Base-by-base conservation (phyloP, 225 moss, liverwort and hornwort genomes). In the Physcomitrellopsis africana region DNA sequence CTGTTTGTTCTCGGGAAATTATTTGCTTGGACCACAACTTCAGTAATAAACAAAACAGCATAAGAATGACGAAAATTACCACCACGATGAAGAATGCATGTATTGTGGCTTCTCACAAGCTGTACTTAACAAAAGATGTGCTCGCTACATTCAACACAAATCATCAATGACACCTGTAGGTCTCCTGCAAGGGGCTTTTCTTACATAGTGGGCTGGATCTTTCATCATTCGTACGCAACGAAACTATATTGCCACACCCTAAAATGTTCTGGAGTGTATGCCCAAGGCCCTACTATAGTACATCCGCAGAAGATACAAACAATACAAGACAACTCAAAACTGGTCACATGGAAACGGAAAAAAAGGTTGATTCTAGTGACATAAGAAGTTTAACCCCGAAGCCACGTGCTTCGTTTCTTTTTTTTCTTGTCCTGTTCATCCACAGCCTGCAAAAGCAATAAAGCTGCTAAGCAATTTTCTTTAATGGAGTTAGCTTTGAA, bases 361-460 rank as follows among this genome's bases (percentile, higher is more conserved):
- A 70, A 37, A 70, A 66, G 54, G 41, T 20, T 22, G 23, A 54
- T 19, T 56, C 48, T 32, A 62, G 43, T 10, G 67, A 42, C 68
- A 29, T 7, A 37, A 37, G 32, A 45, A 68, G 51, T 56, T 73
- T 51, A 82, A 69, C 76, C 75, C 49, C 82, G 85, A 45, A 82
- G 77, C 87, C 84, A 84, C 72, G 82, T 88, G 53, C 85, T 80
- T 68, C 82, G 80, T 48, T 51, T 60, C 57, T 85, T 82, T 48
- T 51, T 60, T 57, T 85, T 85, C 75, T 84, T 84, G 65, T 87
- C 84, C 72, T 76, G 72, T 18, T 87, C 86, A 56, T 87, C 87
- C 49, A 81, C 57, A 17, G 84, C 87, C 87, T 87, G 81, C 70
- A 83, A 59, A 76, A 17, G 67, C 44, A 14, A 72, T 20, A 56